These are phyloP conservation scores for Gynochthodes officinalis DNA, from an alignment of 257 asterid species.

Conservation along the genomic window DNA sequence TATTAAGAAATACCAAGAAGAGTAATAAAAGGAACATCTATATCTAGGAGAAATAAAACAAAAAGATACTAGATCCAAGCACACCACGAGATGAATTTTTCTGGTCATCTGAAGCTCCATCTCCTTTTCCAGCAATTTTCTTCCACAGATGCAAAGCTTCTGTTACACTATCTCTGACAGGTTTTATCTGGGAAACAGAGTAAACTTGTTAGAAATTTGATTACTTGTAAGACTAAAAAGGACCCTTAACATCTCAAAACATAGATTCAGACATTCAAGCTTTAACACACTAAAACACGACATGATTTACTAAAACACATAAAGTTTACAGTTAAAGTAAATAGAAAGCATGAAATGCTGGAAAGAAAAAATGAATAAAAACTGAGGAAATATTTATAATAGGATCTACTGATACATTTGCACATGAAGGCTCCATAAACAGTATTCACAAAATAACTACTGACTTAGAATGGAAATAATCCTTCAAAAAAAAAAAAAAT, in stretches of 20 bases:
- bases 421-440: not conserved
- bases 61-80: conserved; percentile 6
- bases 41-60: conserved; percentile 2
- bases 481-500: conserved; percentile 2
- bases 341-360: not conserved
- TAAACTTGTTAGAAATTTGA: conserved; percentile 9
- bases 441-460: not conserved
- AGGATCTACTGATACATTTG: not conserved
- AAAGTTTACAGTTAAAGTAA: not conserved
- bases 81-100: conserved; percentile 67
- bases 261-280: not conserved
- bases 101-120: conserved; percentile 68
- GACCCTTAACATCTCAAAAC: not conserved
- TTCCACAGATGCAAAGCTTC: conserved; percentile 99
- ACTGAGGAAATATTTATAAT: not conserved
- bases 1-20: conserved; percentile 21
- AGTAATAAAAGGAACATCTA: conserved; percentile 2
- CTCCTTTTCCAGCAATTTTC: conserved; percentile 83
- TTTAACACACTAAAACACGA: not conserved
- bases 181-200: conserved; percentile 60
- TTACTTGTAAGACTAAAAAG: conserved; percentile 8
- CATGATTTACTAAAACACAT: not conserved
- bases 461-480: not conserved
- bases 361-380: not conserved
- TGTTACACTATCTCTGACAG: conserved; percentile 82